A percentile compares a stretch with the other conserved stretches of the same genome.
Conservation (phyloP, 768 basidiomycete genomes). For the Xerocomellus chrysenteron region DNA sequence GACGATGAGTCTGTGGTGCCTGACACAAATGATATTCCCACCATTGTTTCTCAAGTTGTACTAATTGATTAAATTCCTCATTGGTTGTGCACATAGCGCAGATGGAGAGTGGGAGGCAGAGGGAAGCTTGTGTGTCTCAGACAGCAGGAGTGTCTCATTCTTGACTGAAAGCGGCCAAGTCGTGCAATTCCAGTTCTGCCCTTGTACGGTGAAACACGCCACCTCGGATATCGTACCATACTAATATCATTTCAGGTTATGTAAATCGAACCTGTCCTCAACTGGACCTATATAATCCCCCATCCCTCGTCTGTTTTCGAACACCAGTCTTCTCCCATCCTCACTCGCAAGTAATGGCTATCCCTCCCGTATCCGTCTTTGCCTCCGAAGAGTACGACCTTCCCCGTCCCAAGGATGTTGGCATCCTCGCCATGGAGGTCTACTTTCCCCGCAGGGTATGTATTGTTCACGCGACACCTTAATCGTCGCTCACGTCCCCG, state of each 20-base stretch:
- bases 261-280: conserved; percentile 17
- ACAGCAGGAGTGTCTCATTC: background rate
- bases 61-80: background rate
- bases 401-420: conserved; percentile 85
- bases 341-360: conserved; percentile 22
- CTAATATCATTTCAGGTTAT: conserved; percentile 24
- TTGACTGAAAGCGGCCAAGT: background rate
- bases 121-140: conserved; percentile 14
- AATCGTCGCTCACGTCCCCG: conserved; percentile 5
- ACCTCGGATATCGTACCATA: conserved; percentile 31
- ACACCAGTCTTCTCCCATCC: background rate
- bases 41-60: background rate
- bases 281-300: conserved; percentile 25
- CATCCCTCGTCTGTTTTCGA: background rate
- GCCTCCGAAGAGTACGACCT: conserved; percentile 16
- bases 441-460: conserved; percentile 91
- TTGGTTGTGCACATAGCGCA: background rate
- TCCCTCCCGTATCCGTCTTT: conserved; percentile 11
- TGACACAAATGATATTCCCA: background rate
- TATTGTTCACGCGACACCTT: conserved; percentile 19
- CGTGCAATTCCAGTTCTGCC: background rate
- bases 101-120: background rate
- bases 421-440: conserved; percentile 89
- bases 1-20: background rate
- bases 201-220: conserved; percentile 28